Percentiles rank a stretch among this genome's conserved stretches.
Evolutionary conservation across 164 flowering plant genomes (phyloP).

Genomic region (Vitis cinerea): DNA sequence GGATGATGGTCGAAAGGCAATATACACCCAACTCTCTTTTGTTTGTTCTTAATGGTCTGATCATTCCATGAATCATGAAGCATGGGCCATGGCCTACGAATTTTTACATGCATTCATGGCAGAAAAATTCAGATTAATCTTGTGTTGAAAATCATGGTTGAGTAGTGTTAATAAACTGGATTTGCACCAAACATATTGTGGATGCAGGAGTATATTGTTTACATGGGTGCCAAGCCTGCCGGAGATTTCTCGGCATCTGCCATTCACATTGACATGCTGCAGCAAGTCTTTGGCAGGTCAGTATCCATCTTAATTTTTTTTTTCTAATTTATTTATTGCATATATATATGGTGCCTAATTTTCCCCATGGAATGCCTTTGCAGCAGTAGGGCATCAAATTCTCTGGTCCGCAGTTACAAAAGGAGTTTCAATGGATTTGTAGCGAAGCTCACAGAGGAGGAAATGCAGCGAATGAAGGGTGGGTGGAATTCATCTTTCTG

Average conservation of each 20-base stretch:
- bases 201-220: constrained; percentile 28
- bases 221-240: constrained; percentile 27
- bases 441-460: constrained; percentile 38
- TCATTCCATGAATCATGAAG: no score
- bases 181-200: no score
- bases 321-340: no score
- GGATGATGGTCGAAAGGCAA: no score
- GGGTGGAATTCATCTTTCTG: neutral
- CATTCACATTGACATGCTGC: constrained; percentile 19
- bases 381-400: constrained; percentile 21
- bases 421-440: constrained; percentile 60
- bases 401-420: constrained; percentile 36
- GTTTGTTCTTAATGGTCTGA: no score
- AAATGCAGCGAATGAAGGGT: constrained; percentile 25
- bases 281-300: constrained; percentile 20
- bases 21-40: no score
- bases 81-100: no score
- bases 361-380: neutral
- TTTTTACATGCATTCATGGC: no score
- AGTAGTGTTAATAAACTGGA: neutral
- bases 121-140: neutral
- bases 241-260: neutral
- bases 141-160: no score
- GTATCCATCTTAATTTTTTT: no score
- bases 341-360: no score